Evolutionary conservation across 352 stramenopile genomes (phyloP), one percentile per base, ranked within the genome.

Genomic region (Globisporangium splendens): DNA sequence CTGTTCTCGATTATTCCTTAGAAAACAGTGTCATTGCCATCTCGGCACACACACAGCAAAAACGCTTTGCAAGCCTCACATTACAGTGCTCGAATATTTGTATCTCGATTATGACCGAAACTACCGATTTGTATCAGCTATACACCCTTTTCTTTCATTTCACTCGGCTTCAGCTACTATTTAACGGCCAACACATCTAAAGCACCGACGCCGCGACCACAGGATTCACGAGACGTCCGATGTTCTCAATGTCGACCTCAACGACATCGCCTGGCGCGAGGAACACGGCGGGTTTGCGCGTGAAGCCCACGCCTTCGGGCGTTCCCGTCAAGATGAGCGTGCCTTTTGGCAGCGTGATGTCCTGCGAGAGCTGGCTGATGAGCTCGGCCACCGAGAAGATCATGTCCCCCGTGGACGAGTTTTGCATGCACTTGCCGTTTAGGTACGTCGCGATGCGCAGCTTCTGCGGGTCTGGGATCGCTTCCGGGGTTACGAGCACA

Each of bases 261-360:
- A 97, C 85, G 44, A 93, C 75, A 62, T 98, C 90, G 5, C 92
- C 92, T 8, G 86, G 79, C 17, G 81, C 77, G 15, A 98, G 64
- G 62, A 77, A 98, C 41, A 96, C 62, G 0, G 88, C 86, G 20
- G 91, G 90, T 56, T 86, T 91, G 38, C 89, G 75, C 61, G 90
- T 91, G 47, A 91, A 90, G 60, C 90, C 90, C 18, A 97, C 90
- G 35, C 90, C 89, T 65, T 96, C 87, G 3, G 90, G 89, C 0
- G 90, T 97, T 41, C 90, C 90, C 12, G 90, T 97, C 51, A 96
- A 77, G 46, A 97, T 96, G 22, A 96, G 67, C 11, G 89, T 96
- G 42, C 88, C 88, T 22, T 83, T 80, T n/a, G 76, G 76, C 47
- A 97, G 67, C 46, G 91, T 97, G 46, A 71, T 93, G 63, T 95